A percentile compares a stretch with the other conserved stretches of the same genome.
Evolutionary conservation across 2,329 filamentous ascomycete genomes (phyloP).

Genomic region (Blastomyces gilchristii): DNA sequence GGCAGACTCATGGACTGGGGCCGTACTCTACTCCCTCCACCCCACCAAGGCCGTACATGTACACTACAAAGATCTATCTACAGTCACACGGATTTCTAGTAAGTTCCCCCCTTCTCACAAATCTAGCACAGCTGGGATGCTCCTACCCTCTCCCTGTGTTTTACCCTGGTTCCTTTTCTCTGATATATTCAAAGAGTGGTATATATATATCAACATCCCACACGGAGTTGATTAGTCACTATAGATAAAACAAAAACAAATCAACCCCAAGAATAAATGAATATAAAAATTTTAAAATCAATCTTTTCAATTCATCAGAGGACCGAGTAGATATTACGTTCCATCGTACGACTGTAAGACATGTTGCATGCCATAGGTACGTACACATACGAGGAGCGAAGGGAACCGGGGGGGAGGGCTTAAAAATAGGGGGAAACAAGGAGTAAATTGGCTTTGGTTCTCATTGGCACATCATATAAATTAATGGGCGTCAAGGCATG

Average conservation of each 20-base stretch:
- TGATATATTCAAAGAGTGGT: too few species aligned
- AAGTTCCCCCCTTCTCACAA: not conserved
- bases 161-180: too few species aligned
- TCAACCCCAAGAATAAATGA: not conserved
- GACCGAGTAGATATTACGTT: not conserved
- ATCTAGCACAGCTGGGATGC: not conserved
- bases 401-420: not conserved
- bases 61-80: not conserved
- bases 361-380: too few species aligned
- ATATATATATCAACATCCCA: not conserved
- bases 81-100: not conserved
- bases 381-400: not conserved
- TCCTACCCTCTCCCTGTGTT: too few species aligned
- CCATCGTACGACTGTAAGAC: too few species aligned
- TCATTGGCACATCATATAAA: not conserved
- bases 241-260: not conserved
- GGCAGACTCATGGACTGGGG: not conserved
- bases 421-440: not conserved
- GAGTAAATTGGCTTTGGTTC: not conserved
- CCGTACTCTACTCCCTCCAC: not conserved
- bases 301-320: not conserved
- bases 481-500: not conserved
- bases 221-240: not conserved
- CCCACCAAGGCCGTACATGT: not conserved
- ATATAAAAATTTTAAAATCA: not conserved